Evolutionary conservation across 1,284 basidiomycete genomes (phyloP), one percentile per base, ranked within the genome.

Genomic region (Microbotryum lychnidis-dioicae): DNA sequence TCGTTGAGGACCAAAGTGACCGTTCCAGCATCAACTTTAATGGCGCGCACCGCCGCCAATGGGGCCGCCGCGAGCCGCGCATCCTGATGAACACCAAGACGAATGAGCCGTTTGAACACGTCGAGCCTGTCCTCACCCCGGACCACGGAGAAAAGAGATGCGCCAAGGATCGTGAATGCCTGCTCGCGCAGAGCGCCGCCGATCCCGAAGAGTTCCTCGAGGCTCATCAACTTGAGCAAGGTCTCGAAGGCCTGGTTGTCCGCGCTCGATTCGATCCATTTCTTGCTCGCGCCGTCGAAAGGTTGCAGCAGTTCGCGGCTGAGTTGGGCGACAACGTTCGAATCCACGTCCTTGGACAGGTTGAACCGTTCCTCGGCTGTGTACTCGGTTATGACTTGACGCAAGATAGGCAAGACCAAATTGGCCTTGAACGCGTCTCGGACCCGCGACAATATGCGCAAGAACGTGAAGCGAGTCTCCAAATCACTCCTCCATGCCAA

Each of bases 401-500:
- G 78, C 47, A 89, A 76, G 7, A 85, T 79, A 0, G 87, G 84
- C 10, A 82, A 71, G 3, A 94, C 75, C 57, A 85, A 80, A 29
- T 82, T 79, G 18, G 84, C 77, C 74, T 89, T 90, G 20, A 80
- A 79, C 50, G 77, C 73, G 72, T 87, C 85, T 8, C 81, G 77
- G n/a, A 91, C 80, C 10, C 78, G 77, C 50, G 79, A 77, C 8
- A 91, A 73, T 25, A 82, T 80, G 48, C 76, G 77, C 27, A 97
- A 77, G 1, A 97, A 75, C 9, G 77, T 74, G 16, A 82, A 18
- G 16, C 61, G 56, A 12, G 59, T 29, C 1, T 25, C 73, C 58
- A 84, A 83, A 44, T 82, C 79, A 0, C 71, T 63, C 5, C 79
- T 76, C 72, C 87, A 83, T 6, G 82, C 82, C 45, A 83, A 80